Conservation (phyloP, 106 monocot species). For the Dendrobium nobile region DNA sequence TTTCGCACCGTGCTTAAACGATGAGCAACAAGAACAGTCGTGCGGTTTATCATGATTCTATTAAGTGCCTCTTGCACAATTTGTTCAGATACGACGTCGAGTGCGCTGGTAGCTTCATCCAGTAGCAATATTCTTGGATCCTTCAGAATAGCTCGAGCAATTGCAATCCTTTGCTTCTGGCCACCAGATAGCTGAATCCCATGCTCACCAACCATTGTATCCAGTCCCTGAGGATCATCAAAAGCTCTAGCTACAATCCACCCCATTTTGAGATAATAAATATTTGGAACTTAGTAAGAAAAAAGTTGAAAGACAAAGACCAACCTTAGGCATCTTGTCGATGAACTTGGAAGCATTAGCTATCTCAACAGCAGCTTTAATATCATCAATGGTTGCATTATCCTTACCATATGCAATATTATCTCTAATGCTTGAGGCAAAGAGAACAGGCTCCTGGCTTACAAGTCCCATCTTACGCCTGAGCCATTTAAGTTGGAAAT, state of each 20-base stretch:
- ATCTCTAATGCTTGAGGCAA: conserved; percentile 38
- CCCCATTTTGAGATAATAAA: not conserved
- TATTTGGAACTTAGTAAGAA: not conserved
- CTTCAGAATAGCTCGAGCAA: conserved; percentile 53
- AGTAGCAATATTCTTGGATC: conserved; percentile 48
- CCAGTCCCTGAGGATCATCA: conserved; percentile 27
- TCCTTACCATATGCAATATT: conserved; percentile 50
- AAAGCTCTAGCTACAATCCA: not conserved
- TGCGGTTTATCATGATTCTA: conserved; percentile 36
- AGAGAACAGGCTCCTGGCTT: conserved; percentile 43
- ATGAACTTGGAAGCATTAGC: conserved; percentile 52
- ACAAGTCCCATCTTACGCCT: conserved; percentile 45
- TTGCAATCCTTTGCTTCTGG: conserved; percentile 57
- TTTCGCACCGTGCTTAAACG: conserved; percentile 43
- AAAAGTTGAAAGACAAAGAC: not conserved
- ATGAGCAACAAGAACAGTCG: conserved; percentile 51
- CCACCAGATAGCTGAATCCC: conserved; percentile 55
- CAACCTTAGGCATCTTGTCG: conserved; percentile 50
- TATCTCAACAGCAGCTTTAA: conserved; percentile 27
- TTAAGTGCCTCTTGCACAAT: conserved; percentile 47
- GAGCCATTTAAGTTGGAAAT: conserved; percentile 41
- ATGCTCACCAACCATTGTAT: conserved; percentile 51
- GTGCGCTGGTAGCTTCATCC: conserved; percentile 60
- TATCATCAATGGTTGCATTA: conserved; percentile 35
- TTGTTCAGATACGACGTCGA: conserved; percentile 38